A percentile compares a stretch with the other conserved stretches of the same genome.
Evolutionary conservation across 2,329 filamentous ascomycete genomes (phyloP).

Genomic region (Nemania sp.): DNA sequence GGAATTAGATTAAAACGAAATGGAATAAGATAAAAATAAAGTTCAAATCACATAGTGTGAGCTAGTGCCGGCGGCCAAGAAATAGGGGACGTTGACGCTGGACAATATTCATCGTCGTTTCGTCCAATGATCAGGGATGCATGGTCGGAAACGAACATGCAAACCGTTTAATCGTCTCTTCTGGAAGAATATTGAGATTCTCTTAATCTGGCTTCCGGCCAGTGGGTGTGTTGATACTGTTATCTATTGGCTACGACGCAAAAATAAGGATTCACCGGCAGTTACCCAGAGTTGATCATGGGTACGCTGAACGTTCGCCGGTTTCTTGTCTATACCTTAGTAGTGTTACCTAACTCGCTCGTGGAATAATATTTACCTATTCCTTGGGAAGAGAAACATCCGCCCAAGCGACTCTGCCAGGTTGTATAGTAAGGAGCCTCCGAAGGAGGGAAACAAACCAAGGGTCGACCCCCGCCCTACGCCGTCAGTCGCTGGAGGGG

Average conservation of each 20-base stretch:
- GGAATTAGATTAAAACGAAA: too few species aligned
- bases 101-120: too few species aligned
- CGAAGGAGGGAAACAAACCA: neutral
- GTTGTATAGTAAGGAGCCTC: neutral
- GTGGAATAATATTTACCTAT: neutral
- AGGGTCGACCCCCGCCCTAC: neutral
- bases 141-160: too few species aligned
- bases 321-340: neutral
- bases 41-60: neutral
- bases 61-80: too few species aligned
- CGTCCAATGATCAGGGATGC: too few species aligned
- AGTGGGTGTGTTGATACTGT: slow-evolving; percentile 5
- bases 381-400: neutral
- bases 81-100: too few species aligned
- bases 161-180: too few species aligned
- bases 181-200: neutral
- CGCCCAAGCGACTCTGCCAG: neutral
- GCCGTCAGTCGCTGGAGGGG: neutral
- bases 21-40: neutral
- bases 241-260: slow-evolving; percentile 5
- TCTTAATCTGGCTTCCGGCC: neutral
- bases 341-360: neutral
- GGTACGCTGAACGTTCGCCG: neutral
- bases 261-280: neutral
- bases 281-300: neutral